These are phyloP conservation scores for Fragaria nilgerrensis DNA, from an alignment of 306 rosid genomes.

Conservation along the genomic window DNA sequence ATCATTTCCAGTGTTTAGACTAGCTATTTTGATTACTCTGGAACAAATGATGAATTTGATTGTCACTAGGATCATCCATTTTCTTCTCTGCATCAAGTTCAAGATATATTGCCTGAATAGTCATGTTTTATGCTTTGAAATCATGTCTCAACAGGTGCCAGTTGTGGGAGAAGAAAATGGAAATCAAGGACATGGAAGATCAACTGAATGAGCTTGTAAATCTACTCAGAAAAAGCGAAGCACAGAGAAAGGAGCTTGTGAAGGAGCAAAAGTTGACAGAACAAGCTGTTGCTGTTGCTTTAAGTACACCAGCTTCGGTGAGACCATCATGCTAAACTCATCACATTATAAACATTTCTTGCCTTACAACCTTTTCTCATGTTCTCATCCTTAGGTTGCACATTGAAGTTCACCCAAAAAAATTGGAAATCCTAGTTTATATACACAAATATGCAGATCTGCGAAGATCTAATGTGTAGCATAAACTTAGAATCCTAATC, in stretches of 20 bases:
- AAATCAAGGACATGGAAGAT: constrained; percentile 69
- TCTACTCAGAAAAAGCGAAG: constrained; percentile 61
- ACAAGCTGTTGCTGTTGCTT: constrained; percentile 44
- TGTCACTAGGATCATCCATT: no score
- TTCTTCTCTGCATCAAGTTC: no score
- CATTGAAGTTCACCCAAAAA: constrained; percentile 8
- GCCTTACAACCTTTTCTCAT: constrained; percentile 9
- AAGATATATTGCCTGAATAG: constrained; percentile 1
- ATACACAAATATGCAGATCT: constrained; percentile 14
- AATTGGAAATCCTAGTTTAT: constrained; percentile 2
- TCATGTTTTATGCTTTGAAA: constrained; percentile 7
- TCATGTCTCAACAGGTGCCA: constrained; percentile 54
- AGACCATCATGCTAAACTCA: constrained; percentile 23
- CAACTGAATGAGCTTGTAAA: constrained; percentile 57
- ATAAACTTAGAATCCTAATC: neutral
- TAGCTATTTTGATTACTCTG: neutral
- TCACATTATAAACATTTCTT: constrained; percentile 1
- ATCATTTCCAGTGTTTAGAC: neutral
- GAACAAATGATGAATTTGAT: no score
- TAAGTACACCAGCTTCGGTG: constrained; percentile 50
- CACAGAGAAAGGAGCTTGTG: constrained; percentile 54
- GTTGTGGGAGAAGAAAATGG: constrained; percentile 70
- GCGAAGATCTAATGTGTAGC: constrained; percentile 8
- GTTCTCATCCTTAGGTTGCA: constrained; percentile 16
- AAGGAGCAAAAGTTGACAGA: constrained; percentile 56